phyloP scores from a whole-genome alignment of 257 asterid genomes.

The Datura wrightii region DNA sequence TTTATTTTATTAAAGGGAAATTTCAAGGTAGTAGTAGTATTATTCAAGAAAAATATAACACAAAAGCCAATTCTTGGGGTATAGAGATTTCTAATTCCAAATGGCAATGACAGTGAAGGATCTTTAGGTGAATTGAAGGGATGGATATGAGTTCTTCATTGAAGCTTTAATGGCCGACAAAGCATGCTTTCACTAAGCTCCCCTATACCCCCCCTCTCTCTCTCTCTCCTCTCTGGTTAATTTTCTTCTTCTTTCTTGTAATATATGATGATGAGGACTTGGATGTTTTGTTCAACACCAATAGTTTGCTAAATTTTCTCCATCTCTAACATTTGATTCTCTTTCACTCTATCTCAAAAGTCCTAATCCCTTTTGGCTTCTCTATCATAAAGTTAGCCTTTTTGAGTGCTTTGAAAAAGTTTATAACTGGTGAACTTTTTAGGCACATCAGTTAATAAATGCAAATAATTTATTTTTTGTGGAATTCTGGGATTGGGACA shows the following conservation, averaged over 20 bases:
- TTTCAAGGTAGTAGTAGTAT: not conserved
- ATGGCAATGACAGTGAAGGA: constrained; percentile 46
- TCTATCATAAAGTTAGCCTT: constrained; percentile 51
- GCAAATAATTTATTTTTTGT: constrained; percentile 40
- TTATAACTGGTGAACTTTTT: constrained; percentile 46
- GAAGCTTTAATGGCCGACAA: constrained; percentile 94
- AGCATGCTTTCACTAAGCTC: constrained; percentile 64
- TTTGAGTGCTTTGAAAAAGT: constrained; percentile 61
- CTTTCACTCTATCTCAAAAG: constrained; percentile 43
- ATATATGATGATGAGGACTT: not conserved
- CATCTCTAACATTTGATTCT: constrained; percentile 53
- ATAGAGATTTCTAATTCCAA: constrained; percentile 34
- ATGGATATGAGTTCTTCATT: constrained; percentile 47
- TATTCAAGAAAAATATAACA: constrained; percentile 14
- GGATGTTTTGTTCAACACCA: not conserved
- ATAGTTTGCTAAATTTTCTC: constrained; percentile 33
- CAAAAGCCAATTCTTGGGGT: not conserved
- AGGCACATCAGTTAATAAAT: constrained; percentile 40
- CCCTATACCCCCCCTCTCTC: too few species aligned
- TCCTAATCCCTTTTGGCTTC: constrained; percentile 34
- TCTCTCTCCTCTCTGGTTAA: not conserved
- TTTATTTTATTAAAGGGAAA: not conserved
- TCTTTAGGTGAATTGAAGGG: constrained; percentile 44
- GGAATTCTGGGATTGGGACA: constrained; percentile 55
- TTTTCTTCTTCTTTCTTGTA: not conserved